These are phyloP conservation scores for Amanita exitialis DNA, from an alignment of 768 basidiomycete species.

Conservation along the genomic window DNA sequence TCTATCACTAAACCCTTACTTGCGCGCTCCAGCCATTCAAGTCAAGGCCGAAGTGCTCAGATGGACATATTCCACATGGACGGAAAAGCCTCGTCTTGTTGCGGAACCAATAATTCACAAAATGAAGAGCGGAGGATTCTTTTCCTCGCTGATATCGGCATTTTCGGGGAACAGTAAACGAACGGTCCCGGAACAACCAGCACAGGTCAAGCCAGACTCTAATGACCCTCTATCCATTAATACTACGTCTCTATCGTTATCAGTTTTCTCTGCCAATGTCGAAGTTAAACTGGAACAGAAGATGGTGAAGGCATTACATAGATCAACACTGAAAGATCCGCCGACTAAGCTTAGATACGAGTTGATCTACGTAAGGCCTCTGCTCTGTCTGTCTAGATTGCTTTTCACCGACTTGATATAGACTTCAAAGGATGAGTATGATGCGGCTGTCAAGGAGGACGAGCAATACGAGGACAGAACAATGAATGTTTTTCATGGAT, in stretches of 20 bases:
- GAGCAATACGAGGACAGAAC: slow-evolving; percentile 44
- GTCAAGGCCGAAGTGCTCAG: slow-evolving; percentile 79
- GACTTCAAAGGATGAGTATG: slow-evolving; percentile 80
- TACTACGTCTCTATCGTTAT: slow-evolving; percentile 47
- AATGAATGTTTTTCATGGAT: slow-evolving; percentile 79
- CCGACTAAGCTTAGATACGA: slow-evolving; percentile 67
- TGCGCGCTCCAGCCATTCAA: slow-evolving; percentile 40
- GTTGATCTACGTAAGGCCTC: slow-evolving; percentile 68
- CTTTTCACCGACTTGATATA: slow-evolving; percentile 17
- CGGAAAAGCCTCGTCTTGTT: slow-evolving; percentile 41
- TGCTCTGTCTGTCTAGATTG: background rate
- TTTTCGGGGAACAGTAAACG: slow-evolving; percentile 29
- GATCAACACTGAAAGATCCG: slow-evolving; percentile 93
- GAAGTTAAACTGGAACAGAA: slow-evolving; percentile 57
- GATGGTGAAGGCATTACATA: slow-evolving; percentile 60
- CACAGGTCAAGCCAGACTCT: slow-evolving; percentile 1
- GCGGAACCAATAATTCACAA: slow-evolving; percentile 14
- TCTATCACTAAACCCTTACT: background rate
- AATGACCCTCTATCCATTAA: slow-evolving; percentile 29
- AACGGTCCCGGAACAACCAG: slow-evolving; percentile 13
- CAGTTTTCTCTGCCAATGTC: slow-evolving; percentile 59
- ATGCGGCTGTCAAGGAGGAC: slow-evolving; percentile 63
- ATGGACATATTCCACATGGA: slow-evolving; percentile 62
- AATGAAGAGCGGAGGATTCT: slow-evolving; percentile 29
- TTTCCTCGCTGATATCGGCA: slow-evolving; percentile 35